phyloP scores from a whole-genome alignment of 1,284 basidiomycete species.

The Leccinum griseonigrum region DNA sequence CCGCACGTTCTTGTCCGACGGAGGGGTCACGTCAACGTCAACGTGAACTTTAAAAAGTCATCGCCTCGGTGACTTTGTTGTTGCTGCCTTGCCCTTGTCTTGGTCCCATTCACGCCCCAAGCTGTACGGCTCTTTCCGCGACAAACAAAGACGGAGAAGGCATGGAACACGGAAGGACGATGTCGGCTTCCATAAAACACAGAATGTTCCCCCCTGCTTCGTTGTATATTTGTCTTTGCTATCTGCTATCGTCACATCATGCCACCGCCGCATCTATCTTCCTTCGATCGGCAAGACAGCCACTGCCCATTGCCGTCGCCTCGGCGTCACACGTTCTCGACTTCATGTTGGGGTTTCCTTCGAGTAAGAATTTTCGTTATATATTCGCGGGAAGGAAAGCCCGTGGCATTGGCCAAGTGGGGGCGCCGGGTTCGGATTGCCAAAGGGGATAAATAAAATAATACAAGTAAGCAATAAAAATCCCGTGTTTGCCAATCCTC shows the following conservation, averaged over 20 bases:
- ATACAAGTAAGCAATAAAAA: not conserved
- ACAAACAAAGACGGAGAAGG: not conserved
- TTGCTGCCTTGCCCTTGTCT: not conserved
- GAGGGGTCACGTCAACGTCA: conserved; percentile 17
- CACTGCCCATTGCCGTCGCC: not conserved
- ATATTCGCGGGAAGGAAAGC: conserved; percentile 23
- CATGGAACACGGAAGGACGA: not conserved
- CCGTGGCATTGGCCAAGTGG: not conserved
- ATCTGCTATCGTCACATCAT: conserved; percentile 11
- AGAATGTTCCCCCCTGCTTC: not conserved
- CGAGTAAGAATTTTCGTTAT: not conserved
- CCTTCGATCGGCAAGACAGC: conserved; percentile 11
- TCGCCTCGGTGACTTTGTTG: not conserved
- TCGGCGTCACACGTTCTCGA: not conserved
- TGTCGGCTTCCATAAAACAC: conserved; percentile 2
- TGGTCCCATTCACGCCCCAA: not conserved
- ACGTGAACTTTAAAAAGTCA: conserved; percentile 5
- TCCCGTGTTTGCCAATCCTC: not conserved
- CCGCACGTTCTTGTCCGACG: conserved; percentile 4
- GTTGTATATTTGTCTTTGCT: conserved; percentile 11
- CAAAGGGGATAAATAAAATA: not conserved
- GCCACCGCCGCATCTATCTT: conserved; percentile 4
- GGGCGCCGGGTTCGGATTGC: not conserved
- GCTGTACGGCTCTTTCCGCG: conserved; percentile 7
- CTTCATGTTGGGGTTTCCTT: not conserved